These are phyloP conservation scores for Paracoccidioides lutzii DNA, from an alignment of 2,329 filamentous ascomycete species.

Conservation along the genomic window DNA sequence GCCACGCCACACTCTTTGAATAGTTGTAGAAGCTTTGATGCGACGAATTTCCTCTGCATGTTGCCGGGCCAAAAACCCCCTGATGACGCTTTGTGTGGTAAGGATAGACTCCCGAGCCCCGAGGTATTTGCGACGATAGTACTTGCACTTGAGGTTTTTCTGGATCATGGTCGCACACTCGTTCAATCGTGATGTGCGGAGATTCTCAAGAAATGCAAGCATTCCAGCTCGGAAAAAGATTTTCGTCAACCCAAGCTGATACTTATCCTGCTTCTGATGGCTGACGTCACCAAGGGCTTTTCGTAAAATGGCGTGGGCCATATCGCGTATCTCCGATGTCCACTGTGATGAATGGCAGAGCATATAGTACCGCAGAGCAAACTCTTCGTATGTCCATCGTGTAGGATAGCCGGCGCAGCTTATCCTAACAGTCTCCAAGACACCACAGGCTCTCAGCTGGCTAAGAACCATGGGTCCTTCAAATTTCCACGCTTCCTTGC, in stretches of 20 bases:
- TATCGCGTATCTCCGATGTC: constrained; percentile 85
- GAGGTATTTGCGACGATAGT: constrained; percentile 83
- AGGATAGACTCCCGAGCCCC: constrained; percentile 74
- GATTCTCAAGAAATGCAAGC: constrained; percentile 92
- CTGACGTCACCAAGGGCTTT: constrained; percentile 73
- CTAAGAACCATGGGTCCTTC: constrained; percentile 98
- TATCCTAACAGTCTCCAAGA: constrained; percentile 94
- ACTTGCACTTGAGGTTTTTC: constrained; percentile 92
- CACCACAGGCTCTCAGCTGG: constrained; percentile 94
- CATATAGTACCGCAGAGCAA: constrained; percentile 97
- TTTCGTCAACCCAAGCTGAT: constrained; percentile 93
- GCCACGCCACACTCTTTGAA: constrained; percentile 90
- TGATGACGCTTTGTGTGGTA: constrained; percentile 60
- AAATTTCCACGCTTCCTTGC: constrained; percentile 93
- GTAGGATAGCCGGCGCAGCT: constrained; percentile 95
- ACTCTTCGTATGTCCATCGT: constrained; percentile 97
- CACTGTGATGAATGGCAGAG: constrained; percentile 77
- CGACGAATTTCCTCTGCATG: constrained; percentile 68
- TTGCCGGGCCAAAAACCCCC: constrained; percentile 66
- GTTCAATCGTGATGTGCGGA: constrained; percentile 79
- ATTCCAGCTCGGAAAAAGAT: constrained; percentile 99
- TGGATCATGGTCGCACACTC: constrained; percentile 95
- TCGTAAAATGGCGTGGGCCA: constrained; percentile 83
- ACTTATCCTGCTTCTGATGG: constrained; percentile 72
- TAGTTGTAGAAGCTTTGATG: constrained; percentile 78